phyloP scores from a whole-genome alignment of 2,329 filamentous ascomycete genomes.

The Dendryphion nanum region DNA sequence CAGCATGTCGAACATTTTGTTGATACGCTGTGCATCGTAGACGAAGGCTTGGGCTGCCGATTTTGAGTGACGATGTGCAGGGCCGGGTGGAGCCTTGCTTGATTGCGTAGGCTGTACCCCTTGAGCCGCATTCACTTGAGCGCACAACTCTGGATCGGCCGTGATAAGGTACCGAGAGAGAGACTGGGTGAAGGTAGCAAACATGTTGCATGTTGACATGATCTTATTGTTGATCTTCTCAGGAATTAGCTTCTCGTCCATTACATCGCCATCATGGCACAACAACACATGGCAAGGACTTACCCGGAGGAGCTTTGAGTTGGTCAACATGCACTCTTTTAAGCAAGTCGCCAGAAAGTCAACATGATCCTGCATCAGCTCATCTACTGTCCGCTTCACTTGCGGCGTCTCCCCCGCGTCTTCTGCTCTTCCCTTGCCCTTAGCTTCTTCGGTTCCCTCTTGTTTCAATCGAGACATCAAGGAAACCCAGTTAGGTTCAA shows the following conservation, averaged over 20 bases:
- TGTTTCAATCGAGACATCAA: slow-evolving; percentile 81
- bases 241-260: background rate
- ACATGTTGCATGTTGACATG: slow-evolving; percentile 93
- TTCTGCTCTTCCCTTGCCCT: slow-evolving; percentile 35
- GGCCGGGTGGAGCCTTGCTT: slow-evolving; percentile 11
- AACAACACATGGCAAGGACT: slow-evolving; percentile 32
- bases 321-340: slow-evolving; percentile 98
- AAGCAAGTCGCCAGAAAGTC: slow-evolving; percentile 97
- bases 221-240: slow-evolving; percentile 91
- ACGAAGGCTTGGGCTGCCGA: slow-evolving; percentile 36
- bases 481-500: slow-evolving; percentile 94
- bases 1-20: slow-evolving; percentile 81
- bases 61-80: slow-evolving; percentile 18
- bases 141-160: slow-evolving; percentile 74
- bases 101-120: slow-evolving; percentile 20
- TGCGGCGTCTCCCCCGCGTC: slow-evolving; percentile 40
- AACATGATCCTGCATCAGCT: slow-evolving; percentile 98
- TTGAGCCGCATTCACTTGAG: slow-evolving; percentile 56
- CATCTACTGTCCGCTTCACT: slow-evolving; percentile 81
- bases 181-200: slow-evolving; percentile 84
- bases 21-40: slow-evolving; percentile 61
- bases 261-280: background rate
- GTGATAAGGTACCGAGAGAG: slow-evolving; percentile 81
- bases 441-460: slow-evolving; percentile 52
- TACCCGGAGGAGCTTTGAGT: slow-evolving; percentile 89